Evolutionary conservation across 2,329 filamentous ascomycete genomes (phyloP).

Genomic region (Trichophyton schoenleinii): DNA sequence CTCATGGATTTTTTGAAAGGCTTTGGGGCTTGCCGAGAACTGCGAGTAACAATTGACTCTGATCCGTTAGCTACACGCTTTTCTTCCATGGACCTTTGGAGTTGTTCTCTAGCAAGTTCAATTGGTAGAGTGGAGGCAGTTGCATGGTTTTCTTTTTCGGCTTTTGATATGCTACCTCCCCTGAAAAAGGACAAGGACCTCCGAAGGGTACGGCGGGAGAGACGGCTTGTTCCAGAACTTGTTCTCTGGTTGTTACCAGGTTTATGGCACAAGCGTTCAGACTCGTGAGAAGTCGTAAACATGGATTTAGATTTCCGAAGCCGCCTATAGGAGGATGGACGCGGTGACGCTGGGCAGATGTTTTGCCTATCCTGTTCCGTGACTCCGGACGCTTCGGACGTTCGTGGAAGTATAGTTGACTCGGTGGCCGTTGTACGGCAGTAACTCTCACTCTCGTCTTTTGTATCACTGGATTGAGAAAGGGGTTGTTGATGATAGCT

Average conservation of each 20-base stretch:
- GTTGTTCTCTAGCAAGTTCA: slow-evolving; percentile 31
- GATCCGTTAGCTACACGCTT: slow-evolving; percentile 10
- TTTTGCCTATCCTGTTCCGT: neutral
- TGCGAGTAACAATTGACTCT: slow-evolving; percentile 12
- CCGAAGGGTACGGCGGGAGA: slow-evolving; percentile 20
- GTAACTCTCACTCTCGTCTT: neutral
- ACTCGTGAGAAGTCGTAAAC: slow-evolving; percentile 20
- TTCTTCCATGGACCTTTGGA: slow-evolving; percentile 19
- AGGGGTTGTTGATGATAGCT: neutral
- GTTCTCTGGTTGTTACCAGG: slow-evolving; percentile 3
- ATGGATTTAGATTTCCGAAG: slow-evolving; percentile 38
- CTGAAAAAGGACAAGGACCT: slow-evolving; percentile 34
- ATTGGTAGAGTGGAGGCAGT: slow-evolving; percentile 15
- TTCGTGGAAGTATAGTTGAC: neutral
- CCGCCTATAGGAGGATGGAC: slow-evolving; percentile 36
- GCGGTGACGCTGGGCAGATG: slow-evolving; percentile 17
- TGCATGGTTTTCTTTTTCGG: slow-evolving; percentile 15
- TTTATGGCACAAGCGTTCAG: neutral
- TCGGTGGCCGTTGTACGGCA: neutral
- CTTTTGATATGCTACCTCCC: slow-evolving; percentile 16
- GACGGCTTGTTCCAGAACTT: slow-evolving; percentile 5
- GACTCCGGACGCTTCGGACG: neutral
- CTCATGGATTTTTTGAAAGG: slow-evolving; percentile 29
- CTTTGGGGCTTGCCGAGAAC: slow-evolving; percentile 22
- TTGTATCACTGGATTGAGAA: neutral